These are phyloP conservation scores for Rosa rugosa DNA, from an alignment of 306 rosid genomes.

Conservation along the genomic window DNA sequence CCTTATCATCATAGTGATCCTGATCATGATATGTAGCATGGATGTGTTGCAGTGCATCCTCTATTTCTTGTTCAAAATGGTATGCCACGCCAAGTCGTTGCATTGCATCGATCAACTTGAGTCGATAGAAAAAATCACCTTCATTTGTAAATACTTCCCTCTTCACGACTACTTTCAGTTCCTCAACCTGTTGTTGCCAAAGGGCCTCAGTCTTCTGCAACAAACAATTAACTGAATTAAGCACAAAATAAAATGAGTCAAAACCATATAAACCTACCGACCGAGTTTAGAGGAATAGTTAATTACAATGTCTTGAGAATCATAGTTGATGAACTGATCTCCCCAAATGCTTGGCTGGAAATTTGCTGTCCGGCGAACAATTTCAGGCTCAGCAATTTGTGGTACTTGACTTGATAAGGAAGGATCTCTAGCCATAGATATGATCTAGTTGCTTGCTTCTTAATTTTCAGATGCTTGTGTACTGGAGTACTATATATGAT, in stretches of 20 bases:
- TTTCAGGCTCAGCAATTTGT: background rate
- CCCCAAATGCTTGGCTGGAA: background rate
- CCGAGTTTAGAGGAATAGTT: background rate
- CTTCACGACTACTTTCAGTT: constrained; percentile 31
- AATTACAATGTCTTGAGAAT: background rate
- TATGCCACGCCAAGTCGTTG: constrained; percentile 28
- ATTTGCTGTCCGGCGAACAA: background rate
- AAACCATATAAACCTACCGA: background rate
- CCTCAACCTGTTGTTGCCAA: constrained; percentile 13
- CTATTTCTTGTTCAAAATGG: constrained; percentile 40
- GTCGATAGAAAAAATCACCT: background rate
- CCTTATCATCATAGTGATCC: background rate
- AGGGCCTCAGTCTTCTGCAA: background rate
- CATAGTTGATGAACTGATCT: background rate
- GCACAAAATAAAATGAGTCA: background rate
- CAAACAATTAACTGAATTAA: background rate
- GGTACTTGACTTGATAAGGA: background rate
- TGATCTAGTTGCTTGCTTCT: background rate
- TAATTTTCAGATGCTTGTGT: background rate
- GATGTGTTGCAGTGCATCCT: constrained; percentile 19
- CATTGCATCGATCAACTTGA: constrained; percentile 20
- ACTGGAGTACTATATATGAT: background rate
- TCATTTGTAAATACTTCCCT: background rate
- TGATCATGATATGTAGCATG: background rate
- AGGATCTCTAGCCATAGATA: background rate